Evolutionary conservation across 2,329 filamentous ascomycete genomes (phyloP).

Genomic region (Karstenula rhodostoma): DNA sequence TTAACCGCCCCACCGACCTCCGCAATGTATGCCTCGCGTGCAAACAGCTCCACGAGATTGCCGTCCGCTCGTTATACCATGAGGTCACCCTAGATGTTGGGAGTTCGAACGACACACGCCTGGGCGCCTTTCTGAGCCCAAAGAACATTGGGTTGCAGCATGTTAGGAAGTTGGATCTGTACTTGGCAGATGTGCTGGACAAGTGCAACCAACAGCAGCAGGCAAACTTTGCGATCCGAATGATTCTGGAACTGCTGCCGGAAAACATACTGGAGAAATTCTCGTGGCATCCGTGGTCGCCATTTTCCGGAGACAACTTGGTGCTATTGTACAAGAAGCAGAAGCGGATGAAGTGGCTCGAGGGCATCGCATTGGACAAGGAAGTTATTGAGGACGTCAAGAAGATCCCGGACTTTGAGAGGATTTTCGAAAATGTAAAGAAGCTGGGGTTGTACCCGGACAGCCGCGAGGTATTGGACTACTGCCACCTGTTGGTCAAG

Average conservation of each 20-base stretch:
- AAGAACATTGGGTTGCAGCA: conserved; percentile 58
- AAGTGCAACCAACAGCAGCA: conserved; percentile 55
- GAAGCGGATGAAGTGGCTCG: conserved; percentile 58
- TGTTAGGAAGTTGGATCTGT: conserved; percentile 56
- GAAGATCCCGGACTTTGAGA: conserved; percentile 51
- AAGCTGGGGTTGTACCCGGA: conserved; percentile 60
- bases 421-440: conserved; percentile 51
- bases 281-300: conserved; percentile 60
- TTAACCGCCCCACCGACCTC: conserved; percentile 57
- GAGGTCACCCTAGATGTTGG: conserved; percentile 58
- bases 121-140: conserved; percentile 56
- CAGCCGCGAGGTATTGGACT: conserved; percentile 53
- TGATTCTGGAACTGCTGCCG: conserved; percentile 59
- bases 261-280: conserved; percentile 59
- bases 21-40: conserved; percentile 57
- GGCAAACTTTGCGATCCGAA: conserved; percentile 57
- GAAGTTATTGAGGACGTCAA: conserved; percentile 53
- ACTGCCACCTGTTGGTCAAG: conserved; percentile 54
- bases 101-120: conserved; percentile 52
- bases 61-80: conserved; percentile 56
- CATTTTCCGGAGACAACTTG: conserved; percentile 58
- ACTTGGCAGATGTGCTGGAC: conserved; percentile 55
- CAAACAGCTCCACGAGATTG: conserved; percentile 57
- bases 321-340: conserved; percentile 58
- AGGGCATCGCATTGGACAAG: conserved; percentile 56